phyloP scores from a whole-genome alignment of 805 yeast genomes.

The Kazachstania viticola region DNA sequence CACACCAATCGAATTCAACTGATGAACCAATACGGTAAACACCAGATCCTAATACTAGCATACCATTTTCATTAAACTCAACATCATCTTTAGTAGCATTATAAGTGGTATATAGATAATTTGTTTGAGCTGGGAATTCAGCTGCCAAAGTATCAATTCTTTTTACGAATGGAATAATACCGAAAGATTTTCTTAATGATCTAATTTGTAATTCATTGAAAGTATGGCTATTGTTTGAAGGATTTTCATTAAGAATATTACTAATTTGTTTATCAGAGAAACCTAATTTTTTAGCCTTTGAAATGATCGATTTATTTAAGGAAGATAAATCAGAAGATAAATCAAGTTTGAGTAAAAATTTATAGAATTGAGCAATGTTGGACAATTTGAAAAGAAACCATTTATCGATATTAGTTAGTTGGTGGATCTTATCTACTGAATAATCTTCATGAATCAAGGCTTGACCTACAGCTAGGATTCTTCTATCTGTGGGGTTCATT shows the following conservation, averaged over 20 bases:
- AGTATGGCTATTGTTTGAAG: constrained; percentile 3
- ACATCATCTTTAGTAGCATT: constrained; percentile 83
- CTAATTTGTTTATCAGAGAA: constrained; percentile 94
- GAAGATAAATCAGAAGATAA: constrained; percentile 41
- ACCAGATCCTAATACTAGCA: constrained; percentile 96
- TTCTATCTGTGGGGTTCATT: constrained; percentile 84
- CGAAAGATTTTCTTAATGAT: constrained; percentile 64
- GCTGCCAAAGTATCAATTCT: constrained; percentile 97
- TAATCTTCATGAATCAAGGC: constrained; percentile 87
- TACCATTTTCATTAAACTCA: constrained; percentile 77
- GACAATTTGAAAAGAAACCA: constrained; percentile 91
- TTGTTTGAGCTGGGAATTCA: constrained; percentile 95
- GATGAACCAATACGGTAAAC: constrained; percentile 97
- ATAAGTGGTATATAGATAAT: constrained; percentile 91
- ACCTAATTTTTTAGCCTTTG: constrained; percentile 83
- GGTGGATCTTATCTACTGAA: constrained; percentile 85
- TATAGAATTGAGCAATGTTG: constrained; percentile 87
- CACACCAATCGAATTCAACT: constrained; percentile 99
- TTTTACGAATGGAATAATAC: constrained; percentile 86
- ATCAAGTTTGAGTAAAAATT: constrained; percentile 46
- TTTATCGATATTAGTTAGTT: constrained; percentile 82
- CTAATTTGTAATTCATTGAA: constrained; percentile 68
- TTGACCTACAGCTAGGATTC: constrained; percentile 97
- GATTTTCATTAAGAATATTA: constrained; percentile 46
- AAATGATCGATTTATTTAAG: constrained; percentile 57